Percentiles rank a stretch among this genome's conserved stretches.
Evolutionary conservation across 2,329 filamentous ascomycete species (phyloP).

Genomic region (Hypoxylon sp.): DNA sequence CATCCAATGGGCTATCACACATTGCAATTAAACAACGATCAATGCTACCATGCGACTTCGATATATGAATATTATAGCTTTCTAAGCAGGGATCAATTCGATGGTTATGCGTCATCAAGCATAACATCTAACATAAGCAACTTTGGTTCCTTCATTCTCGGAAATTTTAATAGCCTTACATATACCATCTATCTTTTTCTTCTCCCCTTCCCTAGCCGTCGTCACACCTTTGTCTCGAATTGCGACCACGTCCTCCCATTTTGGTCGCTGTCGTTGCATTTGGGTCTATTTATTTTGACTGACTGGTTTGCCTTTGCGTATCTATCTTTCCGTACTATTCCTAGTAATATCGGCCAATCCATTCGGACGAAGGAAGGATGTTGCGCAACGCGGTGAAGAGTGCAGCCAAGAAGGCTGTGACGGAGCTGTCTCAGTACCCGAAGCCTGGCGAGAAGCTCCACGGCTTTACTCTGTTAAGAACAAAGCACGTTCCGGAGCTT

Average conservation of each 20-base stretch:
- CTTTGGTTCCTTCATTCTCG: constrained; percentile 21
- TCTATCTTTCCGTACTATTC: neutral
- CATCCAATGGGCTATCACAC: too few relatives aligned
- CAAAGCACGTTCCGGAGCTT: constrained; percentile 92
- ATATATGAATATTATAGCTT: too few relatives aligned
- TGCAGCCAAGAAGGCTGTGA: constrained; percentile 70
- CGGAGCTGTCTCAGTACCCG: constrained; percentile 78
- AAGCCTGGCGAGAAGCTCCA: constrained; percentile 85
- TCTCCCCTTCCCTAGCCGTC: constrained; percentile 1
- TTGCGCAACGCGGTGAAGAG: constrained; percentile 59
- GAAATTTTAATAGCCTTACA: constrained; percentile 36
- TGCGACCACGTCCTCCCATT: neutral
- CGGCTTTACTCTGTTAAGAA: constrained; percentile 88
- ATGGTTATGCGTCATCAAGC: constrained; percentile 33
- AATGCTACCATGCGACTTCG: too few relatives aligned
- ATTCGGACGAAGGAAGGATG: constrained; percentile 50
- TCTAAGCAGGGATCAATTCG: constrained; percentile 7
- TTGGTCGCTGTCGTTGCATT: neutral
- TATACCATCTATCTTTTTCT: constrained; percentile 4
- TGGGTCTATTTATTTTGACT: neutral
- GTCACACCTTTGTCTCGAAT: constrained; percentile 2
- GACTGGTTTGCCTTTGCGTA: constrained; percentile 1
- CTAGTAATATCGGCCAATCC: neutral
- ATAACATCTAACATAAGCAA: constrained; percentile 18
- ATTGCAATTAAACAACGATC: constrained; percentile 11